Base-by-base conservation (phyloP, 2,329 filamentous ascomycete species). In the Pestalotiopsis sp. region DNA sequence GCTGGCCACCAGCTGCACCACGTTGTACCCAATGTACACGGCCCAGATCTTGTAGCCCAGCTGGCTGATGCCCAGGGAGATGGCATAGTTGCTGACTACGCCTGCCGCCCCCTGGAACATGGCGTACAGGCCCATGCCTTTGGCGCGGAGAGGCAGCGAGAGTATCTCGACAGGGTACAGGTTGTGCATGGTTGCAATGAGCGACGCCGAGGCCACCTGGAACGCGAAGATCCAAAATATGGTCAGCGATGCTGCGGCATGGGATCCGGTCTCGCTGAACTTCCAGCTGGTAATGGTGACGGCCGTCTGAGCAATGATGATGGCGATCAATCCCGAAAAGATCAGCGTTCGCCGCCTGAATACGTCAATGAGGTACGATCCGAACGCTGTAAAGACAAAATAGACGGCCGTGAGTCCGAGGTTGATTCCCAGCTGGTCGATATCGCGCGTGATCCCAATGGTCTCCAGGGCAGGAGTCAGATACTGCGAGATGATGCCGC, bases 11-110 rank as follows among this genome's bases (percentile, higher is more conserved):
- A 86, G 75, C 73, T 85, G 84, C n/a, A 83, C 61, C 3, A 75
- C 75, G 73, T 86, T 86, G 73, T 86, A 86, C 36, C 78, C 80
- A 56, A 86, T 83, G 67, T 86, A 87, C 31, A 87, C 79, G 64
- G 80, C 80, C 83, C 83, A 85, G 60, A 86, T 85, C 77, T 85
- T 85, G 70, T 85, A 86, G 0, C 83, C 83, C 0, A 86, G 72
- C 69, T 83, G 82, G 13, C 75, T 69, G 65, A 86, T 84, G 0
- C 83, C 84, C 12, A 85, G 79, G 1, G 79, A 79, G 65, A 86
- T 85, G 4, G 83, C 84, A 67, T 85, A 85, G 23, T 75, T 81
- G 69, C 84, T 80, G 2, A 81, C 78, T 2, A 82, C 81, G 20
- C 82, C 81, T 4, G 82, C 81, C 12, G 76, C 81, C 23, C 82